Evolutionary conservation across 805 yeast species (phyloP).

Genomic region (Ogataea polymorpha): DNA sequence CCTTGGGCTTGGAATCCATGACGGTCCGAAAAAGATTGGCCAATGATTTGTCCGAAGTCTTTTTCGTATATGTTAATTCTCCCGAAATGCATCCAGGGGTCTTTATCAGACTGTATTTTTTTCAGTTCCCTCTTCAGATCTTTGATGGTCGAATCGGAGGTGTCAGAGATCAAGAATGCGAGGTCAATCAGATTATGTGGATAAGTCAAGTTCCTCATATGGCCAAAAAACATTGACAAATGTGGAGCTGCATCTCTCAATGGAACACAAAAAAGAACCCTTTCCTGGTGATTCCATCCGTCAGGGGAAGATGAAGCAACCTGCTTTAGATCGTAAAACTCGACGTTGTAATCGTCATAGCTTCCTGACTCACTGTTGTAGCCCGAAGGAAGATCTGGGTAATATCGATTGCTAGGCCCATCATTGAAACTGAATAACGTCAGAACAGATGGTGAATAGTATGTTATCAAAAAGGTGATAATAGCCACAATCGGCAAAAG

Average conservation of each 20-base stretch:
- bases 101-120: slow-evolving; percentile 63
- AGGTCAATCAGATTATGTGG: slow-evolving; percentile 82
- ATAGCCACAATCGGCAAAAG: slow-evolving; percentile 18
- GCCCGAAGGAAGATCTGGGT: slow-evolving; percentile 37
- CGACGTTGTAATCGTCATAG: slow-evolving; percentile 42
- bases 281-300: slow-evolving; percentile 79
- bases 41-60: slow-evolving; percentile 88
- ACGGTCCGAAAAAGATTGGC: slow-evolving; percentile 86
- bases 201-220: slow-evolving; percentile 74
- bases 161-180: slow-evolving; percentile 84
- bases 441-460: slow-evolving; percentile 7
- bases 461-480: slow-evolving; percentile 11
- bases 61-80: slow-evolving; percentile 82
- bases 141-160: slow-evolving; percentile 82
- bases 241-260: slow-evolving; percentile 89
- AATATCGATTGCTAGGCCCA: slow-evolving; percentile 18
- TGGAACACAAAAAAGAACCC: slow-evolving; percentile 84
- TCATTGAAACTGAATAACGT: slow-evolving; percentile 5
- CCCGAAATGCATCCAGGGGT: slow-evolving; percentile 62
- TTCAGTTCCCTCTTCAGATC: slow-evolving; percentile 56
- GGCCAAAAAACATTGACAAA: slow-evolving; percentile 83
- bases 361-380: slow-evolving; percentile 23
- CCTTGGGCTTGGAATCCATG: slow-evolving; percentile 96
- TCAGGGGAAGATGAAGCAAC: slow-evolving; percentile 55
- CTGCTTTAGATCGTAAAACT: slow-evolving; percentile 68